Percentiles rank a stretch among this genome's conserved stretches.
phyloP scores from a whole-genome alignment of 768 basidiomycete genomes.

The Lactarius pseudohatsudake region DNA sequence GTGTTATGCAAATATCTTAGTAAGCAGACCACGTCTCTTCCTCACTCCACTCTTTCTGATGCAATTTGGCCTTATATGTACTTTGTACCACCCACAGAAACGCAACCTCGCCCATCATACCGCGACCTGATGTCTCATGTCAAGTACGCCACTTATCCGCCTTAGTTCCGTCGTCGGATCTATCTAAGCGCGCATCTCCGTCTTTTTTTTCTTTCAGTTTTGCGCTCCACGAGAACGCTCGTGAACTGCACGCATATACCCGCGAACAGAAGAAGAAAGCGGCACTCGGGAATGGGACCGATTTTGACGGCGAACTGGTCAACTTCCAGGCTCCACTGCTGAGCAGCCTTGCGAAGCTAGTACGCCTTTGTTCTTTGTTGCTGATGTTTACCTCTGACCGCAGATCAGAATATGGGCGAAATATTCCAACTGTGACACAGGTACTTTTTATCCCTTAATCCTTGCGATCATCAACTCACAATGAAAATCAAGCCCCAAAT shows the following conservation, averaged over 20 bases:
- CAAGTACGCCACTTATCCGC: background rate
- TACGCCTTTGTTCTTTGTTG: constrained; percentile 2
- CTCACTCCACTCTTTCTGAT: no score
- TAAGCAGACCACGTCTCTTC: no score
- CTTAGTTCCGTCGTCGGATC: background rate
- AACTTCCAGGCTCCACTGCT: constrained; percentile 20
- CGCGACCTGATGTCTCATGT: background rate
- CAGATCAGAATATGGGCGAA: constrained; percentile 10
- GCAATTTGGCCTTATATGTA: no score
- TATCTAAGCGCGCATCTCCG: no score
- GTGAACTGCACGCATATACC: constrained; percentile 6
- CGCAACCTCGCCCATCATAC: background rate
- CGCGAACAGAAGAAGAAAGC: constrained; percentile 9
- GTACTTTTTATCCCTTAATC: no score
- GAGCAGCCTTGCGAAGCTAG: constrained; percentile 19
- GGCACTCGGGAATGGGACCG: background rate
- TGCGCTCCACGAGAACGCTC: constrained; percentile 11
- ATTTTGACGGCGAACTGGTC: constrained; percentile 12
- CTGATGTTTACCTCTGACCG: no score
- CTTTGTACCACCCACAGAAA: no score
- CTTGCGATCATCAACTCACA: no score
- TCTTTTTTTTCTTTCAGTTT: constrained; percentile 12
- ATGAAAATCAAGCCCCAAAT: no score
- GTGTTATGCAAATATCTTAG: no score
- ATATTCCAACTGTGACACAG: no score